These are phyloP conservation scores for Corinectria fuckeliana DNA, from an alignment of 2,329 filamentous ascomycete genomes.

Conservation along the genomic window DNA sequence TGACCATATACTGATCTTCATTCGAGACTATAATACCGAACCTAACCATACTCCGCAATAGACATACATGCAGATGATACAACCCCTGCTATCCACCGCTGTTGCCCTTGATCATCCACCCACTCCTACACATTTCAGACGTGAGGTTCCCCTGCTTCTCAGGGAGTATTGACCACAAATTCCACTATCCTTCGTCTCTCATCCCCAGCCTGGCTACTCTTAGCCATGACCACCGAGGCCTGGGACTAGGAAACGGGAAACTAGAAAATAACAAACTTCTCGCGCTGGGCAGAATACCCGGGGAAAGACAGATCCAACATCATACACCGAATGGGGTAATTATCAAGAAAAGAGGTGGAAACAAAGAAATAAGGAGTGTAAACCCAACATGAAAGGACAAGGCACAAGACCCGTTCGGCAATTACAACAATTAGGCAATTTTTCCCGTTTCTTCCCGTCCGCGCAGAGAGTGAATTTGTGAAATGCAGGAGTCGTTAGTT, in stretches of 20 bases:
- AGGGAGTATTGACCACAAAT: constrained; percentile 32
- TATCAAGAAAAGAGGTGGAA: constrained; percentile 40
- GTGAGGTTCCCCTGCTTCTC: constrained; percentile 27
- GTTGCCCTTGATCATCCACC: constrained; percentile 19
- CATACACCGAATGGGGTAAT: constrained; percentile 42
- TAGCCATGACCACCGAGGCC: neutral
- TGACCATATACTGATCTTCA: constrained; percentile 36
- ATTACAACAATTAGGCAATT: constrained; percentile 53
- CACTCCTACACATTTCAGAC: constrained; percentile 30
- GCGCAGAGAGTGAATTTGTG: constrained; percentile 31
- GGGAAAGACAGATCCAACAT: constrained; percentile 36
- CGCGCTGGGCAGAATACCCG: constrained; percentile 24
- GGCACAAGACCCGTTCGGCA: constrained; percentile 37
- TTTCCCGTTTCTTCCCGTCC: constrained; percentile 39
- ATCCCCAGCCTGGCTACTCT: neutral
- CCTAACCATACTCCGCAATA: constrained; percentile 36
- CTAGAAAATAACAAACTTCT: constrained; percentile 5
- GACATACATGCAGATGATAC: constrained; percentile 39
- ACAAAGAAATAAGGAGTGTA: constrained; percentile 38
- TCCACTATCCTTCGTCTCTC: constrained; percentile 19
- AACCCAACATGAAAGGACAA: constrained; percentile 35
- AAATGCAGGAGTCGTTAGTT: constrained; percentile 52
- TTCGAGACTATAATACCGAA: constrained; percentile 35
- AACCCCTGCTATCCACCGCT: constrained; percentile 27
- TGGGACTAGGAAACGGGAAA: neutral